Percentiles rank a stretch among this genome's conserved stretches.
phyloP scores from a whole-genome alignment of 768 basidiomycete species.

The Podaxis carcinomalis region DNA sequence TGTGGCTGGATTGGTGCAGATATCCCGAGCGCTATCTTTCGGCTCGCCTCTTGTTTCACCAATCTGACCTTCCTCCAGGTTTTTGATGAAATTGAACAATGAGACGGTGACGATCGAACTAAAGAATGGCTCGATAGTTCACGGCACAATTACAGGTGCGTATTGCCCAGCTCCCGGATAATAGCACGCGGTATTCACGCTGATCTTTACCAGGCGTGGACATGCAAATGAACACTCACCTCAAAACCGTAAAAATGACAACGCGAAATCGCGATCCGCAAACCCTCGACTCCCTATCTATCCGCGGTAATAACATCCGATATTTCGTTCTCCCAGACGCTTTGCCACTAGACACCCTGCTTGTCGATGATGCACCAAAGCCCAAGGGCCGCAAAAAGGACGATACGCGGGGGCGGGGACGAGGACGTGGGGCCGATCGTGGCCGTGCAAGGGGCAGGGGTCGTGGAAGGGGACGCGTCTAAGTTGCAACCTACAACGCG shows the following conservation, averaged over 20 bases:
- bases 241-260: conserved; percentile 98
- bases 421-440: conserved; percentile 49
- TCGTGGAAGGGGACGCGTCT: conserved; percentile 25
- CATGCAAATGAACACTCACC: conserved; percentile 99
- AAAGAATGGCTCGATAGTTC: conserved; percentile 93
- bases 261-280: conserved; percentile 84
- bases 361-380: conserved; percentile 97
- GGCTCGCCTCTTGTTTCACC: conserved; percentile 10
- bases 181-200: background rate
- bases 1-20: conserved; percentile 1
- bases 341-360: conserved; percentile 89
- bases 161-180: conserved; percentile 1
- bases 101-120: conserved; percentile 98
- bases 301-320: conserved; percentile 94
- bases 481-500: conserved; percentile 15
- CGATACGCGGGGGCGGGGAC: conserved; percentile 63
- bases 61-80: conserved; percentile 43
- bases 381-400: conserved; percentile 93
- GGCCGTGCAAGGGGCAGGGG: conserved; percentile 43
- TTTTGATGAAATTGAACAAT: conserved; percentile 99
- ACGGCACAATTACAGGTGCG: conserved; percentile 95
- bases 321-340: conserved; percentile 99
- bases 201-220: conserved; percentile 70
- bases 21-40: conserved; percentile 6
- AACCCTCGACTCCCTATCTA: conserved; percentile 85